Conservation (phyloP, 345 rosid species). For the Citrus reticulata region DNA sequence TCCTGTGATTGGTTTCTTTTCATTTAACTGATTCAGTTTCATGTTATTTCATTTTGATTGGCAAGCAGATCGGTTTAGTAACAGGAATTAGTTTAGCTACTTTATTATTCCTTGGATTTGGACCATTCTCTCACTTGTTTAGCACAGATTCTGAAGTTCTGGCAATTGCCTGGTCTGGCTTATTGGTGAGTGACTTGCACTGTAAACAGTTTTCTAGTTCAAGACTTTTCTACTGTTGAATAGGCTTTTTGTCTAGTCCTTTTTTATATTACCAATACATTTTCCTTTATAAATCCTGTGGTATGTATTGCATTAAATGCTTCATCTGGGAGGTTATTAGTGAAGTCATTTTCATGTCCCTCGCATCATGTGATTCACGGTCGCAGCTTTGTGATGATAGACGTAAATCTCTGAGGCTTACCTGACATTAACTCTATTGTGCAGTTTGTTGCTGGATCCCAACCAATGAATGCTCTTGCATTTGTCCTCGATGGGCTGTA, state of each 20-base stretch:
- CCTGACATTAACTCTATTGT: background rate
- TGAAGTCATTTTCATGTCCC: background rate
- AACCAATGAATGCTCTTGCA: constrained; percentile 88
- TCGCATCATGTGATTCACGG: background rate
- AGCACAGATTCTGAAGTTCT: constrained; percentile 79
- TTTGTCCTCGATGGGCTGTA: constrained; percentile 92
- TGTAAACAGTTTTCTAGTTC: background rate
- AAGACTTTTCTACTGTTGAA: background rate
- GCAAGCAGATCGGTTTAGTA: constrained; percentile 67
- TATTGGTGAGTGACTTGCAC: constrained; percentile 48
- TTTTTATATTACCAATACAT: background rate
- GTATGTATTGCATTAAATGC: background rate
- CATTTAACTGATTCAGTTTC: constrained; percentile 9
- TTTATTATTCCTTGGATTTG: constrained; percentile 65
- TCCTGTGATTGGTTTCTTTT: background rate
- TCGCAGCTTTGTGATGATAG: background rate
- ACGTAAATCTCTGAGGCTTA: background rate
- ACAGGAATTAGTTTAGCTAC: constrained; percentile 73
- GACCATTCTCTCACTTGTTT: constrained; percentile 67
- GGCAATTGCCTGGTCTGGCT: constrained; percentile 69
- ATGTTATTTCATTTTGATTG: constrained; percentile 8
- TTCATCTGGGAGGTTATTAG: background rate
- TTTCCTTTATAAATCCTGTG: background rate
- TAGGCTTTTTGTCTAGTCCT: background rate
- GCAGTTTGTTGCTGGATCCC: constrained; percentile 96